A percentile compares a stretch with the other conserved stretches of the same genome.
These are phyloP conservation scores for Malassezia nana DNA, from an alignment of 1,284 basidiomycete genomes.

Conservation along the genomic window DNA sequence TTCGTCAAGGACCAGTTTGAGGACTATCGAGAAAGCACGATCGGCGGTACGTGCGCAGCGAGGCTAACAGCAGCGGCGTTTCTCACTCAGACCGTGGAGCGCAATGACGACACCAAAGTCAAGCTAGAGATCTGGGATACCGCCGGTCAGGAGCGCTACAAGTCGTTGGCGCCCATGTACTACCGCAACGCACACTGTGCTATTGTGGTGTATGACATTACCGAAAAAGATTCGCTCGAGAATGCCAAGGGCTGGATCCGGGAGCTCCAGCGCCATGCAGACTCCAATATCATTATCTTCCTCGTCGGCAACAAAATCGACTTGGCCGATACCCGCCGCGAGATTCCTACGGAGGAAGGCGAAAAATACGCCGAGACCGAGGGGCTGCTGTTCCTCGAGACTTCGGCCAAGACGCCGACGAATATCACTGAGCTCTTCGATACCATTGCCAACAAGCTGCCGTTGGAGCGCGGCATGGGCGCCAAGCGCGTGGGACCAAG, in stretches of 20 bases:
- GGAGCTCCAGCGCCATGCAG: slow-evolving; percentile 91
- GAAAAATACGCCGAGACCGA: slow-evolving; percentile 90
- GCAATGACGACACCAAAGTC: slow-evolving; percentile 78
- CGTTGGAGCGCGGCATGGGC: slow-evolving; percentile 27
- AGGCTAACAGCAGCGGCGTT: slow-evolving; percentile 59
- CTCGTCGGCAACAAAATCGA: slow-evolving; percentile 93
- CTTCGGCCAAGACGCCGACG: slow-evolving; percentile 84
- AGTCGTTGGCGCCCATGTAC: slow-evolving; percentile 48
- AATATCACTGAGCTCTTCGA: slow-evolving; percentile 65
- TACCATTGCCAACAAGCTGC: slow-evolving; percentile 42
- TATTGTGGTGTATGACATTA: slow-evolving; percentile 46
- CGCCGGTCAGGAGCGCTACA: slow-evolving; percentile 79
- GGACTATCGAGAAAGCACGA: slow-evolving; percentile 69
- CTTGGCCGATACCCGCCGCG: slow-evolving; percentile 56
- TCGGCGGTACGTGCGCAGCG: slow-evolving; percentile 24
- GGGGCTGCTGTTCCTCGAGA: slow-evolving; percentile 88
- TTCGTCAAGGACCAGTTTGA: slow-evolving; percentile 98
- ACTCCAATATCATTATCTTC: slow-evolving; percentile 72
- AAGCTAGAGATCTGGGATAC: slow-evolving; percentile 96
- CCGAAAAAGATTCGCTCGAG: slow-evolving; percentile 59
- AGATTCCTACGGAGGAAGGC: slow-evolving; percentile 52
- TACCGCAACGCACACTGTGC: slow-evolving; percentile 48
- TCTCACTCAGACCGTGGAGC: slow-evolving; percentile 82
- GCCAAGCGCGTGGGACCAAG: slow-evolving; percentile 10
- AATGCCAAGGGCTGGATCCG: slow-evolving; percentile 94